These are phyloP conservation scores for Trichosporon asahii DNA, from an alignment of 1,284 basidiomycete genomes.

Conservation along the genomic window DNA sequence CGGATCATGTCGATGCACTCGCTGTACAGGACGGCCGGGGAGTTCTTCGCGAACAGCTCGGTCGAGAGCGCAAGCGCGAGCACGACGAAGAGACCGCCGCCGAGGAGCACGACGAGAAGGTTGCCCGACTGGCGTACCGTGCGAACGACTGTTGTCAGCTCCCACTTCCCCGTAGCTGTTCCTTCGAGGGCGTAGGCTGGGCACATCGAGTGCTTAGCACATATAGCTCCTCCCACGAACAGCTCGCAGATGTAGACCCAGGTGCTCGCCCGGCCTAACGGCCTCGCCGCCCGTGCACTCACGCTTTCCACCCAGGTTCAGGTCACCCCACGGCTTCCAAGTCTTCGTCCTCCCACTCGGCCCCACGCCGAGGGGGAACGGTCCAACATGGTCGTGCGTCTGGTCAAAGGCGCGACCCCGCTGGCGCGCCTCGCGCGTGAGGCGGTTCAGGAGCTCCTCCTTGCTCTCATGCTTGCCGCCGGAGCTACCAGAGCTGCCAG, in stretches of 20 bases:
- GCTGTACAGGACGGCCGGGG: slow-evolving; percentile 81
- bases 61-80: slow-evolving; percentile 80
- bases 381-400: slow-evolving; percentile 59
- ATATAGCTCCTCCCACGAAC: too few species aligned
- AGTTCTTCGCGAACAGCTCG: slow-evolving; percentile 88
- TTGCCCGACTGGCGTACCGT: slow-evolving; percentile 77
- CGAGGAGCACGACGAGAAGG: slow-evolving; percentile 74
- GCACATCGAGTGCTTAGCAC: too few species aligned
- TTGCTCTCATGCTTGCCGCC: slow-evolving; percentile 18
- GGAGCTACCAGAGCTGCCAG: too few species aligned
- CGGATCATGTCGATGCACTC: slow-evolving; percentile 81
- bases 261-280: neutral
- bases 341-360: slow-evolving; percentile 55
- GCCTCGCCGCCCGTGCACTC: slow-evolving; percentile 34
- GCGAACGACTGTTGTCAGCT: slow-evolving; percentile 60
- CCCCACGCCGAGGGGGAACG: slow-evolving; percentile 74
- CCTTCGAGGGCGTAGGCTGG: too few species aligned
- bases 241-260: too few species aligned
- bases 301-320: slow-evolving; percentile 79
- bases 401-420: slow-evolving; percentile 23
- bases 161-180: neutral
- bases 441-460: slow-evolving; percentile 33
- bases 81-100: slow-evolving; percentile 73
- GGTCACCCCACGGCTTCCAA: slow-evolving; percentile 66
- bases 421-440: slow-evolving; percentile 25